A percentile compares a stretch with the other conserved stretches of the same genome.
These are phyloP conservation scores for Triticum turgidum DNA, from an alignment of 176 grass and related monocot species.

Conservation along the genomic window DNA sequence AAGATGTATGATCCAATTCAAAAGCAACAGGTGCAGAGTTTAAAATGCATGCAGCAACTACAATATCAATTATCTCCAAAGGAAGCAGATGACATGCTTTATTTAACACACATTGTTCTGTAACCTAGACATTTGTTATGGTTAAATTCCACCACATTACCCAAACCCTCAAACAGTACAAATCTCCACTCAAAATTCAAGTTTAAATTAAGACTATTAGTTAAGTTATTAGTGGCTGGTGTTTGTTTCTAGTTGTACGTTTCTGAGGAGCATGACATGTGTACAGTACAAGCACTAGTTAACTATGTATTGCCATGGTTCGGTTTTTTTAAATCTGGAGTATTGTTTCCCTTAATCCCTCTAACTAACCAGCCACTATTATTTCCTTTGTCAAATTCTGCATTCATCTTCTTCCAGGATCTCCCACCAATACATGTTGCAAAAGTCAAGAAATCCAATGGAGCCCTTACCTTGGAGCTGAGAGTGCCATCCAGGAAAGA, in stretches of 20 bases:
- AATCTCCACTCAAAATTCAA: not conserved
- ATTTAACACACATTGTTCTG: not conserved
- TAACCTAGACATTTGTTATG: not conserved
- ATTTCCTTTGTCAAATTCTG: not conserved
- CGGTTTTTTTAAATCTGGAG: too few relatives aligned
- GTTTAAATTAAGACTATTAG: not conserved
- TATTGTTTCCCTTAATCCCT: not conserved
- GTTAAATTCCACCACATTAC: not conserved
- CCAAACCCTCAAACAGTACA: conserved; percentile 4
- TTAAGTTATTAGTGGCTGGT: not conserved
- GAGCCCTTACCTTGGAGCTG: conserved; percentile 37
- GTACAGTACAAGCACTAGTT: too few relatives aligned
- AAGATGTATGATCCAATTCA: not conserved
- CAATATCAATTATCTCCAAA: not conserved
- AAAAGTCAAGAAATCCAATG: conserved; percentile 30
- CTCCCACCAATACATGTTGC: conserved; percentile 10
- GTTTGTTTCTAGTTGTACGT: not conserved
- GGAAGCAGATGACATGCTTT: not conserved
- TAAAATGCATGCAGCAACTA: not conserved
- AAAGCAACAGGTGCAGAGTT: not conserved
- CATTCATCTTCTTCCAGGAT: conserved; percentile 23
- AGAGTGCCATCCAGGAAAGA: conserved; percentile 24
- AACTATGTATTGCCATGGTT: too few relatives aligned
- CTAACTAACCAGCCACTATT: not conserved
- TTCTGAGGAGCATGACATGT: not conserved